A percentile compares a stretch with the other conserved stretches of the same genome.
Evolutionary conservation across 192 early-diverging fungal species (phyloP).

Genomic region (Coemansia sp.): DNA sequence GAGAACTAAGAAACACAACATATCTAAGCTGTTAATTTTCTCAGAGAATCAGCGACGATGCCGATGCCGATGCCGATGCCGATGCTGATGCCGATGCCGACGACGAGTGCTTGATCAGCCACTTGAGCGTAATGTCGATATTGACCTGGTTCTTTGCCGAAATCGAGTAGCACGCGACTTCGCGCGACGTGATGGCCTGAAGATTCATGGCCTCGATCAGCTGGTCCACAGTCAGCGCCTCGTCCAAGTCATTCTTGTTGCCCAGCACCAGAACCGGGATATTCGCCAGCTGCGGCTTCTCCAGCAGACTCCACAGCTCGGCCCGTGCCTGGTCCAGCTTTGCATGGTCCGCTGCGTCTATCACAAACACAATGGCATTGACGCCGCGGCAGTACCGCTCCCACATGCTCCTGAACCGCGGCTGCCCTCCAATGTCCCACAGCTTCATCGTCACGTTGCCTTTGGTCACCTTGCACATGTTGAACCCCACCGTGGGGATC

Average conservation of each 20-base stretch:
- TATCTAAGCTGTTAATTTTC: too few species aligned
- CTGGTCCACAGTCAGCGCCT: conserved; percentile 82
- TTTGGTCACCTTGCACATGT: conserved; percentile 95
- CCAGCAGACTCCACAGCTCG: conserved; percentile 87
- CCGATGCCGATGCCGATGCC: too few species aligned
- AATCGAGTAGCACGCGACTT: conserved; percentile 98
- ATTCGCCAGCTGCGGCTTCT: conserved; percentile 88
- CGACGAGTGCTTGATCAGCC: conserved; percentile 83
- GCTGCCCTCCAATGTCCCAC: conserved; percentile 99
- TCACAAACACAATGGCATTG: conserved; percentile 98
- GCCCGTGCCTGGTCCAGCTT: conserved; percentile 90
- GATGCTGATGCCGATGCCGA: conserved; percentile 28
- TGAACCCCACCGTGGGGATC: conserved; percentile 99
- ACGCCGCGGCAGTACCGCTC: conserved; percentile 86
- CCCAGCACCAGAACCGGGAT: conserved; percentile 98
- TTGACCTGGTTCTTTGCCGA: conserved; percentile 97
- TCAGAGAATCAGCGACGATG: background rate
- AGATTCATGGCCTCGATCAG: conserved; percentile 90
- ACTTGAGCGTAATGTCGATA: conserved; percentile 95
- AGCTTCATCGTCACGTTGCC: conserved; percentile 97
- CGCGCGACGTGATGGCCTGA: conserved; percentile 84
- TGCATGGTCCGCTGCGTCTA: conserved; percentile 93
- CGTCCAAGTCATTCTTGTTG: conserved; percentile 96
- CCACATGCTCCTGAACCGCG: conserved; percentile 98
- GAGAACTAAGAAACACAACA: too few species aligned